Evolutionary conservation across 495 filamentous ascomycete species (phyloP), one percentile per base, ranked within the genome.

Genomic region (Ramalina peruviana): DNA sequence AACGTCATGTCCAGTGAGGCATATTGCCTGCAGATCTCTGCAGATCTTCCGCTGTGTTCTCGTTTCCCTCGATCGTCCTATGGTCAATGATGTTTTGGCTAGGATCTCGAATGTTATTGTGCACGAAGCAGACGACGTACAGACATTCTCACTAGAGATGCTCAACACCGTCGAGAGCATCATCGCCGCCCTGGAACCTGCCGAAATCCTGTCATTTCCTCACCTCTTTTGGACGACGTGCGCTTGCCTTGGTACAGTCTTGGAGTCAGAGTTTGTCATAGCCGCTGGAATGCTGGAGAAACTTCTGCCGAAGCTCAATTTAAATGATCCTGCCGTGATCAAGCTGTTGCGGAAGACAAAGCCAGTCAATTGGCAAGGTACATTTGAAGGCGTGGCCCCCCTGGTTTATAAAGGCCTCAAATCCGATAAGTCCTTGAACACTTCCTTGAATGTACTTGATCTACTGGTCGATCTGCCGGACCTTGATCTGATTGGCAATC

Each of bases 221-320:
- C 88, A 96, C 57, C 68, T 97, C 1, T 99, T 97, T 67, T 99
- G 92, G 92, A 90, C 90, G 1, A 93, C 86, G 2, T 94, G 88
- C 59, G 90, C 92, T 25, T 97, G 92, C 60, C 69, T 97, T 37
- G 86, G 96, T 60, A 96, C 92, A 1, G 88, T 95, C 53, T 88
- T 95, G 52, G 92, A 97, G 64, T 79, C 80, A 12, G 92, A 99
- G 61, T 99, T 94, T 58, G 75, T 90, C 49, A 89, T 95, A 58
- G 88, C 84, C 40, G 69, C 94, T 16, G 80, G 82, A 36, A 95
- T 97, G 82, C 72, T 99, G n/a, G 83, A 94, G 33, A 83, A 86
- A 57, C 75, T 94, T 44, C 61, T 99, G 36, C 74, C 78, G 56
- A 89, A 89, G 54, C 70, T 97, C 38, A 83, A 97, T 62, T 76